Percentiles rank a stretch among this genome's conserved stretches.
These are phyloP conservation scores for Aspergillus pseudonomiae DNA, from an alignment of 2,329 filamentous ascomycete genomes.

Conservation along the genomic window DNA sequence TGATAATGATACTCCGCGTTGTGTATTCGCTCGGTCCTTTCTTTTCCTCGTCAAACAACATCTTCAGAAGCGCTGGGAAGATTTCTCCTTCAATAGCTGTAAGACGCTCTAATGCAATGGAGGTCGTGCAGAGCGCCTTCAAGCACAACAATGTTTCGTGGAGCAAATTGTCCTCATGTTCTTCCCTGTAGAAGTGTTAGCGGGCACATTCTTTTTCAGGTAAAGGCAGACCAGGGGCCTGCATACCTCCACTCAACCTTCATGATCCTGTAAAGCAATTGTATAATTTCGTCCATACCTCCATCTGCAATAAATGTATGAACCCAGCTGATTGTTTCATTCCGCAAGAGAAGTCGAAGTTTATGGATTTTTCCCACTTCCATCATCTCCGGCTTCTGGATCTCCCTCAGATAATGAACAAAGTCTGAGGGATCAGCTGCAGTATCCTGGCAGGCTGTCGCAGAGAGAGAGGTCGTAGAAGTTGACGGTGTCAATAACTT, in stretches of 20 bases:
- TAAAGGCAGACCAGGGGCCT: not conserved
- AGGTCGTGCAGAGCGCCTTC: constrained; percentile 92
- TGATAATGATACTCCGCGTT: constrained; percentile 86
- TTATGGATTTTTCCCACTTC: constrained; percentile 97
- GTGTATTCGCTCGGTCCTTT: constrained; percentile 97
- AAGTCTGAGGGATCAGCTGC: constrained; percentile 79
- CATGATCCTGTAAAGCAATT: constrained; percentile 86
- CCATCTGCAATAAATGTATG: constrained; percentile 86
- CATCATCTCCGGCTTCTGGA: constrained; percentile 77
- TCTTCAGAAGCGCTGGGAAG: constrained; percentile 81
- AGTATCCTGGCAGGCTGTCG: constrained; percentile 71
- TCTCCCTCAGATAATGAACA: constrained; percentile 80
- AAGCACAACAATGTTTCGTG: constrained; percentile 91
- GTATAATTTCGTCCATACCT: constrained; percentile 90
- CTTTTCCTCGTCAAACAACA: constrained; percentile 97
- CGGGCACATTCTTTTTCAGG: not conserved
- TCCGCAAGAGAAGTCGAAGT: constrained; percentile 81
- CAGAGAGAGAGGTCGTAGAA: constrained; percentile 56
- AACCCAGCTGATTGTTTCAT: constrained; percentile 95
- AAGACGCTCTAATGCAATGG: constrained; percentile 79
- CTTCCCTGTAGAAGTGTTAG: constrained; percentile 65
- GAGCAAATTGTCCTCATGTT: constrained; percentile 90
- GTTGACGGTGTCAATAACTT: constrained; percentile 58
- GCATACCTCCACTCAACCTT: constrained; percentile 90
- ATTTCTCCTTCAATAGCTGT: constrained; percentile 76